Percentiles rank a stretch among this genome's conserved stretches.
Evolutionary conservation across 2,329 filamentous ascomycete species (phyloP).

Genomic region (Arthroderma sp.): DNA sequence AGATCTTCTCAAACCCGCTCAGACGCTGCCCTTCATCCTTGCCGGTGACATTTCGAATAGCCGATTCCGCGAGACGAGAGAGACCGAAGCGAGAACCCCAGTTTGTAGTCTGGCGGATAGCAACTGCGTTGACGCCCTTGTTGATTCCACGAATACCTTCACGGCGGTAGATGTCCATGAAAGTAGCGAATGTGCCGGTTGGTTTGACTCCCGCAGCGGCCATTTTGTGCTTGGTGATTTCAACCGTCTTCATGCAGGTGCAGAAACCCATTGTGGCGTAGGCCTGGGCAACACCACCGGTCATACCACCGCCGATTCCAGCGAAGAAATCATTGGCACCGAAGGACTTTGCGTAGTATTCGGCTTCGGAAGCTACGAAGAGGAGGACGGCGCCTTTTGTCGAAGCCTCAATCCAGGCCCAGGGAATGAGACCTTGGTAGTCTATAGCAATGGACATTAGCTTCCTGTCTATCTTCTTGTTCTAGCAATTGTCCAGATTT

Average conservation of each 20-base stretch:
- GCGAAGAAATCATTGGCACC: conserved; percentile 78
- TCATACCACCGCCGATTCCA: conserved; percentile 83
- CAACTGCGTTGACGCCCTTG: conserved; percentile 95
- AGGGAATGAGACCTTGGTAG: conserved; percentile 98
- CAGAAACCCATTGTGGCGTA: conserved; percentile 99
- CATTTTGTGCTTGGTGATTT: conserved; percentile 97
- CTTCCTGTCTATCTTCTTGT: conserved; percentile 8
- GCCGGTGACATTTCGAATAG: conserved; percentile 63
- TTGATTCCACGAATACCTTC: conserved; percentile 96
- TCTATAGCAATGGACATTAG: conserved; percentile 41
- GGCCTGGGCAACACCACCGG: conserved; percentile 88
- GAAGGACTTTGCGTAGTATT: conserved; percentile 75
- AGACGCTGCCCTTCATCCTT: conserved; percentile 75
- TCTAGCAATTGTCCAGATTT: neutral
- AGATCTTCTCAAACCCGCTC: conserved; percentile 69
- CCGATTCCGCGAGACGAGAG: conserved; percentile 76
- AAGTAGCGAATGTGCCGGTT: conserved; percentile 83
- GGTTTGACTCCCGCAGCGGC: conserved; percentile 70
- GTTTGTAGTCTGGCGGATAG: conserved; percentile 98
- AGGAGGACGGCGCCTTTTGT: conserved; percentile 98
- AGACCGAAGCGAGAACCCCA: conserved; percentile 96
- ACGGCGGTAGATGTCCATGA: conserved; percentile 90
- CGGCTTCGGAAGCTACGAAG: conserved; percentile 96
- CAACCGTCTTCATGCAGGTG: conserved; percentile 99
- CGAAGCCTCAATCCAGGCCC: conserved; percentile 99